Percentiles rank a stretch among this genome's conserved stretches.
phyloP scores from a whole-genome alignment of 2,329 filamentous ascomycete genomes.

The Graphilbum ipis-grandicollis region DNA sequence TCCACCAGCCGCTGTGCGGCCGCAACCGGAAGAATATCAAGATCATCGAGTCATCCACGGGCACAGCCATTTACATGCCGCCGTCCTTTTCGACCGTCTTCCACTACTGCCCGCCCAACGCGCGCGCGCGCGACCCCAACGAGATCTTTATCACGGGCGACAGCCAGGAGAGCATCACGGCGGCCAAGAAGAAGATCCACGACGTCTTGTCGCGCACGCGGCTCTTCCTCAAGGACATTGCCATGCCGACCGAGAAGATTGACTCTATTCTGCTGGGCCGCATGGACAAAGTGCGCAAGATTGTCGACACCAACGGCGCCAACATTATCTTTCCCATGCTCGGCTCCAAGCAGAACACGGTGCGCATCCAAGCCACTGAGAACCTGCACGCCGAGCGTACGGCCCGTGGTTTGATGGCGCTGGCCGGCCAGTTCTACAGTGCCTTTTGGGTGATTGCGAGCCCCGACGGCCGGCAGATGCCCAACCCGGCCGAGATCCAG shows the following conservation, averaged over 20 bases:
- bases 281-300: slow-evolving; percentile 92
- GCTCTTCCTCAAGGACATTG: slow-evolving; percentile 80
- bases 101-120: slow-evolving; percentile 71
- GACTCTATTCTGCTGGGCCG: slow-evolving; percentile 84
- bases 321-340: slow-evolving; percentile 85
- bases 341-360: slow-evolving; percentile 66
- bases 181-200: slow-evolving; percentile 81
- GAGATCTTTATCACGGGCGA: slow-evolving; percentile 95
- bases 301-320: slow-evolving; percentile 90
- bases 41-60: slow-evolving; percentile 85
- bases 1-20: slow-evolving; percentile 85
- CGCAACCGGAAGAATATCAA: slow-evolving; percentile 96
- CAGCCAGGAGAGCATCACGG: slow-evolving; percentile 62
- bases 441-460: slow-evolving; percentile 90
- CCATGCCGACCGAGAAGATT: slow-evolving; percentile 79
- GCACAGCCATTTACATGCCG: slow-evolving; percentile 95
- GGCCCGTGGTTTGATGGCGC: slow-evolving; percentile 84
- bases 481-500: slow-evolving; percentile 57
- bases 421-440: slow-evolving; percentile 94
- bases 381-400: slow-evolving; percentile 89
- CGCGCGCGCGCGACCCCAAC: slow-evolving; percentile 64
- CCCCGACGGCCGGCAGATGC: slow-evolving; percentile 43
- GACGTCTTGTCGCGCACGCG: slow-evolving; percentile 70
- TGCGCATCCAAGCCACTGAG: slow-evolving; percentile 85
- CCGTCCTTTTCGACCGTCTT: slow-evolving; percentile 85